Evolutionary conservation across 345 rosid genomes (phyloP).

Genomic region (Bruguiera sexangula): DNA sequence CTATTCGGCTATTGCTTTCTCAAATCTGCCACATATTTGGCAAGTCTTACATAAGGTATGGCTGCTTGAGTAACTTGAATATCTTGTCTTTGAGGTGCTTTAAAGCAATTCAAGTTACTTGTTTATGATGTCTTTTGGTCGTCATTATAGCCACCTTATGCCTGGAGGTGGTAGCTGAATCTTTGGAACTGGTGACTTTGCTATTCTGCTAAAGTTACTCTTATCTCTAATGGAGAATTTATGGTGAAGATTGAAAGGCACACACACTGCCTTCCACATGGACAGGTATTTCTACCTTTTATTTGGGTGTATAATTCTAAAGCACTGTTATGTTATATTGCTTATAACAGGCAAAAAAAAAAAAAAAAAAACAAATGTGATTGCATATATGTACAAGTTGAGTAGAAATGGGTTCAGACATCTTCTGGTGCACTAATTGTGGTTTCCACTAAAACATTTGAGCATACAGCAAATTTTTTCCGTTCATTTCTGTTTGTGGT

Average conservation of each 20-base stretch:
- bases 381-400: no score
- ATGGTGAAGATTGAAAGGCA: not conserved
- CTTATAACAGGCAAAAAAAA: no score
- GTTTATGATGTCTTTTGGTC: constrained; percentile 30
- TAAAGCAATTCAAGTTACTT: constrained; percentile 10
- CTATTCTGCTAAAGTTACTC: no score
- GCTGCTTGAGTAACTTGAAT: constrained; percentile 9
- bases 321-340: no score
- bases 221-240: no score
- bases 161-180: constrained; percentile 71
- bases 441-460: not conserved
- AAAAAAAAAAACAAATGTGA: no score
- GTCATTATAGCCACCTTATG: constrained; percentile 61
- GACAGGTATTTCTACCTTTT: no score
- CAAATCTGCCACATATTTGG: constrained; percentile 69
- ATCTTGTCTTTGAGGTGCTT: constrained; percentile 5
- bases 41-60: constrained; percentile 66
- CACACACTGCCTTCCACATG: not conserved
- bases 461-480: not conserved
- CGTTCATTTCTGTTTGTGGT: constrained; percentile 14
- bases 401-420: no score
- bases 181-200: constrained; percentile 60
- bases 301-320: no score
- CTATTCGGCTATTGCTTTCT: constrained; percentile 70
- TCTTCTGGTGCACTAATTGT: not conserved